Base-by-base conservation (phyloP, 2,329 filamentous ascomycete species). In the Rugonectria rugulosa region DNA sequence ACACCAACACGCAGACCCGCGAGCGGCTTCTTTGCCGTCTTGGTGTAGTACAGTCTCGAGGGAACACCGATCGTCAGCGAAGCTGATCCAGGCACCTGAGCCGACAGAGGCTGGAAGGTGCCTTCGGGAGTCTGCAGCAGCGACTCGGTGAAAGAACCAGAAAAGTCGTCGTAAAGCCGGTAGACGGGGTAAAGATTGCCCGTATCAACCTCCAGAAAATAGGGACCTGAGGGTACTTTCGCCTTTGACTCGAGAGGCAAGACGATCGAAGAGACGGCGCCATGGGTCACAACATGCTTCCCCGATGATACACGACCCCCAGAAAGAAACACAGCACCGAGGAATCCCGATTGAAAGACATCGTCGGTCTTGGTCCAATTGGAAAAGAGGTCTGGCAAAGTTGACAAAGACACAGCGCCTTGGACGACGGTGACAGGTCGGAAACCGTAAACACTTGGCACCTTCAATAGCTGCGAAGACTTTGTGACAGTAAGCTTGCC, bases 1-100 rank as follows among this genome's bases (percentile, higher is more conserved):
- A 88, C 77, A 1, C 79, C 85, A 1, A 88, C 68, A 15, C 86
- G 78, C 4, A 87, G 79, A 15, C 87, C 86, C 4, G 36, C 36
- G 6, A 50, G 76, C 60, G 38, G 38, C 38, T 10, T 24, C 20
- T 24, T n/a, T 9, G 20, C 3, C 12, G 38, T 24, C n/a, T 8
- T 11, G 3, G 20, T 41, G 12, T 14, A 42, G n/a, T 42, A 42
- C 11, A 27, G 23, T 2, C 38, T 21, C 9, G 38, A 42, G 4
- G 38, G 23, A 6, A 47, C 44, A 10, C 44, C 44, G 4, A 47
- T 19, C 3, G 44, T 47, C 2, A 47, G 11, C 23, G 44, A 37
- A n/a, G 44, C 44, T n/a, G 44, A 37, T 7, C 32, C 31, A 2
- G 44, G 32, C 3, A 38, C 32, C 14, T 47, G 44, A n/a, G 44